phyloP scores from a whole-genome alignment of 2,329 filamentous ascomycete genomes.

The Pseudogymnoascus sp. region DNA sequence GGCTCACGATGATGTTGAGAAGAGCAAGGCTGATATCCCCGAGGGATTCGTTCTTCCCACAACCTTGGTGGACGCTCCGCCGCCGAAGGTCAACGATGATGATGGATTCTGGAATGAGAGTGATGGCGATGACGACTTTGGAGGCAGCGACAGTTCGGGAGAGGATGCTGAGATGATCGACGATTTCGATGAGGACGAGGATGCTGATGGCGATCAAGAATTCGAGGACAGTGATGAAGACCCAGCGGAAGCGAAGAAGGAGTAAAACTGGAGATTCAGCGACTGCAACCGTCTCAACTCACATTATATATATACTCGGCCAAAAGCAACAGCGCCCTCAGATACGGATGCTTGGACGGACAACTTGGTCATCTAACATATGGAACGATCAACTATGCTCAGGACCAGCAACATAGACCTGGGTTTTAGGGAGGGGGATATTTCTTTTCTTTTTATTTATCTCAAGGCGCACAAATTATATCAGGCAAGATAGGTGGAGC shows the following conservation, averaged over 20 bases:
- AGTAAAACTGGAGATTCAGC: not conserved
- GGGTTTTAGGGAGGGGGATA: not conserved
- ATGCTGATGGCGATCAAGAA: constrained; percentile 50
- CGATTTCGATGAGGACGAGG: constrained; percentile 46
- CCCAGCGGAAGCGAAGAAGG: constrained; percentile 16
- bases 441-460: not conserved
- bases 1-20: constrained; percentile 62
- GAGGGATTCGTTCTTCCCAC: constrained; percentile 75
- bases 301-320: not conserved
- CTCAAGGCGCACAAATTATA: not conserved
- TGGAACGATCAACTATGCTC: not conserved
- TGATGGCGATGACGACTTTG: constrained; percentile 71
- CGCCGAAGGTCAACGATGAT: constrained; percentile 61
- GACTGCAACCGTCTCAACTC: not conserved
- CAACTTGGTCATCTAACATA: not conserved
- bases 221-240: constrained; percentile 36
- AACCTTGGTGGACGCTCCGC: constrained; percentile 52
- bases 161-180: constrained; percentile 56
- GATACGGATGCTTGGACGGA: not conserved
- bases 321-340: not conserved
- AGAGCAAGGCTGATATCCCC: constrained; percentile 73
- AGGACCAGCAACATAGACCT: not conserved
- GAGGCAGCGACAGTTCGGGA: constrained; percentile 58
- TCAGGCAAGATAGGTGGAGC: not conserved
- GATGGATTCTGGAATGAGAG: constrained; percentile 77